Evolutionary conservation across 129 eudicot species (phyloP).

Genomic region (Pseudognaphalium luteoalbum): DNA sequence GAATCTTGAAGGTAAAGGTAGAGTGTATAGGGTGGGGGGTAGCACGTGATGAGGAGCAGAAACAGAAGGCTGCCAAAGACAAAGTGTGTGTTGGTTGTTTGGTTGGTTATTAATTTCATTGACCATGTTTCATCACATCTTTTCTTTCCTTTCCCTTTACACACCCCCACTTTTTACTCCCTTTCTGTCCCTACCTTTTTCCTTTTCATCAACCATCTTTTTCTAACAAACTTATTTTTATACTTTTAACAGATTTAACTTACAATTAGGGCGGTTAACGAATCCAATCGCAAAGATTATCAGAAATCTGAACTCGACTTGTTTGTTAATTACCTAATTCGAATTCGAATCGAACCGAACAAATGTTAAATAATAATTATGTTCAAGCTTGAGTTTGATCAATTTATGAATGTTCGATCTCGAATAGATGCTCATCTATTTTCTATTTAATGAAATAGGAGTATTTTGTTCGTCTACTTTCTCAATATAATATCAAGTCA

Average conservation of each 20-base stretch:
- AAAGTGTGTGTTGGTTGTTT: conserved; percentile 28
- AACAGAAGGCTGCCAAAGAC: conserved; percentile 37
- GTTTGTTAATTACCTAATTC: too few species aligned
- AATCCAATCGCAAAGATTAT: too few species aligned
- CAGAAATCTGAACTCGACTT: too few species aligned
- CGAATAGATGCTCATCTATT: too few species aligned
- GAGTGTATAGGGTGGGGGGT: conserved; percentile 12
- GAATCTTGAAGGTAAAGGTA: conserved; percentile 31
- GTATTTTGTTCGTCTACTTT: too few species aligned
- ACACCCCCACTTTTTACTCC: conserved; percentile 28
- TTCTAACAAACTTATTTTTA: conserved; percentile 1
- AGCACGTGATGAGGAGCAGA: conserved; percentile 40
- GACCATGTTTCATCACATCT: conserved; percentile 39
- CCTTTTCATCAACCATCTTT: neutral
- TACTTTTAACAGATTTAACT: neutral
- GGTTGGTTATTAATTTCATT: conserved; percentile 28
- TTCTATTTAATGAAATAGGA: too few species aligned
- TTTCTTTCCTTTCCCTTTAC: neutral
- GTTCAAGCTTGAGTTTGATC: too few species aligned
- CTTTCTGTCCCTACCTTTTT: conserved; percentile 8
- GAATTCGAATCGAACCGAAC: too few species aligned
- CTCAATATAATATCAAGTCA: too few species aligned
- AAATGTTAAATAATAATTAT: too few species aligned
- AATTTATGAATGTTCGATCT: too few species aligned
- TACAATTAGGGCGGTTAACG: too few species aligned